Evolutionary conservation across 371 early-diverging fungal genomes (phyloP).

Genomic region (Zychaea mexicana): DNA sequence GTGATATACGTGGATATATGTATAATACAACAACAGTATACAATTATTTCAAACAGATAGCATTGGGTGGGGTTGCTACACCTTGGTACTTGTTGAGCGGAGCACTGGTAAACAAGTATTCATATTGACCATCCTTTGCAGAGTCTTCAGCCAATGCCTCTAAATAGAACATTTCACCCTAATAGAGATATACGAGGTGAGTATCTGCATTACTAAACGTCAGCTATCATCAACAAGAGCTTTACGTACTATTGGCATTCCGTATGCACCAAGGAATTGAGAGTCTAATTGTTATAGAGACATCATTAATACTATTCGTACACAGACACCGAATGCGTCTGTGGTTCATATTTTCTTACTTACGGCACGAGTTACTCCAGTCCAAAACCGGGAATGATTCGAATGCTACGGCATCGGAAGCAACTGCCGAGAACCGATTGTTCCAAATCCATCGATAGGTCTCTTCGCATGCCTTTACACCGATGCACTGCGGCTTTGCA

Average conservation of each 20-base stretch:
- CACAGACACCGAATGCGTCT: background rate
- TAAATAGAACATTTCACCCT: conserved; percentile 37
- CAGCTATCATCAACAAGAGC: no score
- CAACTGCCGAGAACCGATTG: conserved; percentile 47
- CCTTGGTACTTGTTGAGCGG: conserved; percentile 45
- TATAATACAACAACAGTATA: background rate
- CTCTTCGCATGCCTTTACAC: conserved; percentile 44
- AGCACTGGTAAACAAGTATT: conserved; percentile 44
- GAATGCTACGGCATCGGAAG: conserved; percentile 32
- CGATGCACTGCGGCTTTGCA: conserved; percentile 22
- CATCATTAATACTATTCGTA: background rate
- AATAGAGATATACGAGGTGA: no score
- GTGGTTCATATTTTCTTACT: no score
- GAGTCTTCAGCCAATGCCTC: conserved; percentile 44
- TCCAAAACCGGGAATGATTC: conserved; percentile 38
- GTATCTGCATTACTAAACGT: no score
- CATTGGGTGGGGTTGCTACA: conserved; percentile 47
- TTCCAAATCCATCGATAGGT: conserved; percentile 48
- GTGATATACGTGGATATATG: background rate
- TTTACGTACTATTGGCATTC: conserved; percentile 38
- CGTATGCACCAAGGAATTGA: conserved; percentile 38
- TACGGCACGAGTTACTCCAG: conserved; percentile 26
- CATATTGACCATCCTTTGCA: conserved; percentile 34
- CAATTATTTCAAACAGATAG: conserved; percentile 43
- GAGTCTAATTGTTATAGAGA: conserved; percentile 22